A percentile compares a stretch with the other conserved stretches of the same genome.
These are phyloP conservation scores for Botrytis medusae DNA, from an alignment of 2,329 filamentous ascomycete genomes.

Conservation along the genomic window DNA sequence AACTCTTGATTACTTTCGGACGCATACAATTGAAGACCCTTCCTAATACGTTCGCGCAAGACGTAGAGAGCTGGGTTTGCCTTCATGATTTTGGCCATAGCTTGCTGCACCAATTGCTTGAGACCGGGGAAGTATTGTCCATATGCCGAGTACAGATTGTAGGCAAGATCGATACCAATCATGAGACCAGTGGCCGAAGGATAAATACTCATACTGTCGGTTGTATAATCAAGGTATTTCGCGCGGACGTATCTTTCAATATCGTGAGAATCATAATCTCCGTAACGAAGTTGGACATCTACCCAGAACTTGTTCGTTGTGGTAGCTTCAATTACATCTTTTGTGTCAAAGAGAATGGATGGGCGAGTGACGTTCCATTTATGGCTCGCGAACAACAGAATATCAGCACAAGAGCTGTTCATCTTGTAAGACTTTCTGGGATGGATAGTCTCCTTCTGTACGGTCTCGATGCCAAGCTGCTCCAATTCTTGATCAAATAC, in stretches of 20 bases:
- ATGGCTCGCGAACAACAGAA: conserved; percentile 92
- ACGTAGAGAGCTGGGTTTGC: conserved; percentile 97
- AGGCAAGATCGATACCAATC: conserved; percentile 96
- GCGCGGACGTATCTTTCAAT: conserved; percentile 97
- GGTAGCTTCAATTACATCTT: conserved; percentile 89
- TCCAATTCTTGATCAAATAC: conserved; percentile 98
- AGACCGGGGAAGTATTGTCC: conserved; percentile 98
- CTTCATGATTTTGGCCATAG: conserved; percentile 99
- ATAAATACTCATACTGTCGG: conserved; percentile 98
- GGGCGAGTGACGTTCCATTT: conserved; percentile 98
- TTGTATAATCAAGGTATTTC: conserved; percentile 98
- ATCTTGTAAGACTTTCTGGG: conserved; percentile 99
- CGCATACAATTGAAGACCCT: conserved; percentile 95
- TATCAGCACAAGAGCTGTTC: conserved; percentile 99
- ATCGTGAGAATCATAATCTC: conserved; percentile 98
- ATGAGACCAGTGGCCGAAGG: conserved; percentile 95
- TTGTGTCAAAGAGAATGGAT: conserved; percentile 91
- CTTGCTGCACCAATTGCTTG: conserved; percentile 93
- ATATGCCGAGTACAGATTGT: conserved; percentile 97
- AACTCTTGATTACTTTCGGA: conserved; percentile 99
- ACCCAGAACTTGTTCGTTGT: conserved; percentile 99
- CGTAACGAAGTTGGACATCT: conserved; percentile 93
- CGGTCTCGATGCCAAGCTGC: conserved; percentile 91
- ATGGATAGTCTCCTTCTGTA: conserved; percentile 99
- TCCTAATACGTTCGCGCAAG: conserved; percentile 93